phyloP scores from a whole-genome alignment of 495 filamentous ascomycete genomes.

The Annulohypoxylon moriforme region DNA sequence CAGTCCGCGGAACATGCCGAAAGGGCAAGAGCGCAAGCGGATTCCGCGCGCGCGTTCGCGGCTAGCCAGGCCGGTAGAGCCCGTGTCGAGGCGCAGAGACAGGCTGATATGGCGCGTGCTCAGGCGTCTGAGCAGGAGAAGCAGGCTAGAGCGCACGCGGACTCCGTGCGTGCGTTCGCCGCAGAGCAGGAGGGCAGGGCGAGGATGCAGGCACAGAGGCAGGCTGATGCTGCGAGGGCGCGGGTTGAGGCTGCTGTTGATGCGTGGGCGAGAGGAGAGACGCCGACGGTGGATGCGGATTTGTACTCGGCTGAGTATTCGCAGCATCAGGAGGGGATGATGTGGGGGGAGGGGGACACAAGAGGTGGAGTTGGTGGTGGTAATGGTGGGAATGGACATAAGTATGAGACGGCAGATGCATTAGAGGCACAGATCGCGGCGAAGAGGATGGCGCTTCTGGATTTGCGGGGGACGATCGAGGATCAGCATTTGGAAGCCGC shows the following conservation, averaged over 20 bases:
- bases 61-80: too few relatives aligned
- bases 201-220: not conserved
- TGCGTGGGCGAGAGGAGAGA: not conserved
- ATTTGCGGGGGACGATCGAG: constrained; percentile 4
- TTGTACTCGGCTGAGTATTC: not conserved
- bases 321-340: not conserved
- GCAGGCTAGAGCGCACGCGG: not conserved
- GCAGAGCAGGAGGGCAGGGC: constrained; percentile 5
- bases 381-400: not conserved
- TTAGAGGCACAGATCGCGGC: constrained; percentile 46
- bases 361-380: not conserved
- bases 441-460: constrained; percentile 41
- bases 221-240: not conserved
- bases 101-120: not conserved
- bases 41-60: too few relatives aligned
- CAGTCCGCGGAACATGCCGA: not conserved
- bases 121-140: not conserved
- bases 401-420: constrained; percentile 42
- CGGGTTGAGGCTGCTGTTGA: not conserved
- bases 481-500: too few relatives aligned
- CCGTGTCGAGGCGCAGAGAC: constrained; percentile 5
- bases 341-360: not conserved
- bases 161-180: not conserved
- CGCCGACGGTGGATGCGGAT: too few relatives aligned
- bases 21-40: not conserved